Evolutionary conservation across 306 rosid species (phyloP), one percentile per base, ranked within the genome.

Genomic region (Malus fusca): DNA sequence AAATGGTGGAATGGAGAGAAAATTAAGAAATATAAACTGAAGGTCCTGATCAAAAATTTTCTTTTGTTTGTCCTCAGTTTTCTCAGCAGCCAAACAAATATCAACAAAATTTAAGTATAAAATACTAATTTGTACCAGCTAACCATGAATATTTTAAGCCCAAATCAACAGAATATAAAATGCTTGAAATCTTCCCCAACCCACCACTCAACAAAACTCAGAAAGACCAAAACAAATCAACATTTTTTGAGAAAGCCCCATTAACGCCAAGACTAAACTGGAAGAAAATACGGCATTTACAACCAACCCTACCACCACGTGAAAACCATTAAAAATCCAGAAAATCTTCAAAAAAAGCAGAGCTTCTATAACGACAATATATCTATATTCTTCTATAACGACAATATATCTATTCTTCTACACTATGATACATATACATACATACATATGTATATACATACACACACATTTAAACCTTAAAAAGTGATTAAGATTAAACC

Each of bases 41-140:
- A 65, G 74, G 77, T 83, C 71, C 81, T 17, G 86, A 84, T 81
- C 86, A 77, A 68, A 25, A 76, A 68, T 43, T 66, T 87, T 81
- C 69, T 62, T 37, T 25, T 71, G 66, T 22, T 28, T 48, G 78
- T 22, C 23, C 65, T 25, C 69, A 62, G 72, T 71, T 73, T 66
- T 74, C 56, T 46, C 71, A 75, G 86, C 81, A 84, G 69, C 72
- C 78, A 77, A 88, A 82, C 81, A 70, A 59, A 75, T 55, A 72
- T 73, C 79, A 71, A 82, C 67, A 79, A 75, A 73, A 80, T 71
- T 71, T 63, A 80, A 69, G 78, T 82, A 87, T 73, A 61, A 48
- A n/a, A 77, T 5, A 68, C 11, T 22, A 59, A 44, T 15, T 11
- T 51, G 6, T 6, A 75, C 51, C 59, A 51, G 17, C 37, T 66